Conservation (phyloP, 192 early-diverging fungal species). For the Coemansia sp. region DNA sequence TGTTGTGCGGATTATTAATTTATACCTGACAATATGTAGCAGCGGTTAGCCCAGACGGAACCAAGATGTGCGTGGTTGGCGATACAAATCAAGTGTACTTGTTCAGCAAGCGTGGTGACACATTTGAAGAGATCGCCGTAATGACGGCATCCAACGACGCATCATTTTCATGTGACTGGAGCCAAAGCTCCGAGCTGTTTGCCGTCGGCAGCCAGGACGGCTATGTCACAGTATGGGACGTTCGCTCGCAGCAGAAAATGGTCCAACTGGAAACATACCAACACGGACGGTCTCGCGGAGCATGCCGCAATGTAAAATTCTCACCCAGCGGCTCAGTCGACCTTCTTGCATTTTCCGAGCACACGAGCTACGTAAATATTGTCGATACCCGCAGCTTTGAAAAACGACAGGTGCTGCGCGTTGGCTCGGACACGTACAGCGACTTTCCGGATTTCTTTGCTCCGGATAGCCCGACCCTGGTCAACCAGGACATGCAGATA, state of each 20-base stretch:
- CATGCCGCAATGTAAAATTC: slow-evolving; percentile 89
- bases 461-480: slow-evolving; percentile 17
- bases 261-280: slow-evolving; percentile 66
- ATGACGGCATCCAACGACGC: slow-evolving; percentile 79
- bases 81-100: slow-evolving; percentile 85
- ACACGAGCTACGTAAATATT: slow-evolving; percentile 72
- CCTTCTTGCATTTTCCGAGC: slow-evolving; percentile 76
- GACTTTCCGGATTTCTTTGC: slow-evolving; percentile 11
- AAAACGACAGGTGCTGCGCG: slow-evolving; percentile 76
- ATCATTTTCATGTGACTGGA: slow-evolving; percentile 94
- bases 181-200: slow-evolving; percentile 88
- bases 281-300: slow-evolving; percentile 63
- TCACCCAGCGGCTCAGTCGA: slow-evolving; percentile 87
- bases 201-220: slow-evolving; percentile 96
- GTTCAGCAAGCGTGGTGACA: slow-evolving; percentile 69
- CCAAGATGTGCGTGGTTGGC: slow-evolving; percentile 88
- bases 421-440: slow-evolving; percentile 40
- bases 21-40: slow-evolving; percentile 25
- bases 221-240: slow-evolving; percentile 89
- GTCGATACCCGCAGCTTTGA: slow-evolving; percentile 89
- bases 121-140: slow-evolving; percentile 71
- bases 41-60: slow-evolving; percentile 88
- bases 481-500: slow-evolving; percentile 69
- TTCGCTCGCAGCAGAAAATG: slow-evolving; percentile 73
- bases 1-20: no score